Evolutionary conservation across 139 green algal species (phyloP).

Genomic region (Picochlorum sp.): DNA sequence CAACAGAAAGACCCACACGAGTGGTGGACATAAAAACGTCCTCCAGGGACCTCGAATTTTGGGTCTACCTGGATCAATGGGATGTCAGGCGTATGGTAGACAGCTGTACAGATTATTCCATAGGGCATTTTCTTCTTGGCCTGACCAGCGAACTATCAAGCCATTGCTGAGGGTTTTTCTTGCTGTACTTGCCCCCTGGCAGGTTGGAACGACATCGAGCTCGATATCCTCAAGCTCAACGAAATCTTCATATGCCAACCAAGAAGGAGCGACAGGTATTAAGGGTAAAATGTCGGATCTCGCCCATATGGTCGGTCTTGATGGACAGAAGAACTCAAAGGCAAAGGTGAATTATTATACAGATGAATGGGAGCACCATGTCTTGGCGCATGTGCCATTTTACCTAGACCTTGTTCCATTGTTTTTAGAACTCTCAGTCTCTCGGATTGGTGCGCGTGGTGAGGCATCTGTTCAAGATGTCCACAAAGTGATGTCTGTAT

Average conservation of each 20-base stretch:
- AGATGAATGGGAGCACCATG: conserved; percentile 55
- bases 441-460: conserved; percentile 20
- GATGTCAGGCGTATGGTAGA: conserved; percentile 41
- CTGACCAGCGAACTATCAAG: conserved; percentile 35
- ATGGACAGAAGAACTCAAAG: conserved; percentile 1
- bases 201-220: background rate
- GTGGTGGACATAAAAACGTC: background rate
- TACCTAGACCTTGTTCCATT: conserved; percentile 64
- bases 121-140: conserved; percentile 54
- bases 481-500: conserved; percentile 25
- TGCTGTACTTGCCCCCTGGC: conserved; percentile 51
- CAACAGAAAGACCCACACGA: background rate
- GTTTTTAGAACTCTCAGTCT: conserved; percentile 42
- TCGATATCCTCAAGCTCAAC: background rate
- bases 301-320: conserved; percentile 21
- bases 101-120: conserved; percentile 62
- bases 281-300: conserved; percentile 24
- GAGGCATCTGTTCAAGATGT: conserved; percentile 28
- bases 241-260: background rate
- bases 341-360: conserved; percentile 18
- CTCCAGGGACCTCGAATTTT: background rate
- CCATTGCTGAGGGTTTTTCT: conserved; percentile 55
- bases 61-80: conserved; percentile 19
- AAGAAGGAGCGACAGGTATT: conserved; percentile 2
- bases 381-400: conserved; percentile 71